These are phyloP conservation scores for Puccinia polysora DNA, from an alignment of 1,284 basidiomycete species.

Conservation along the genomic window DNA sequence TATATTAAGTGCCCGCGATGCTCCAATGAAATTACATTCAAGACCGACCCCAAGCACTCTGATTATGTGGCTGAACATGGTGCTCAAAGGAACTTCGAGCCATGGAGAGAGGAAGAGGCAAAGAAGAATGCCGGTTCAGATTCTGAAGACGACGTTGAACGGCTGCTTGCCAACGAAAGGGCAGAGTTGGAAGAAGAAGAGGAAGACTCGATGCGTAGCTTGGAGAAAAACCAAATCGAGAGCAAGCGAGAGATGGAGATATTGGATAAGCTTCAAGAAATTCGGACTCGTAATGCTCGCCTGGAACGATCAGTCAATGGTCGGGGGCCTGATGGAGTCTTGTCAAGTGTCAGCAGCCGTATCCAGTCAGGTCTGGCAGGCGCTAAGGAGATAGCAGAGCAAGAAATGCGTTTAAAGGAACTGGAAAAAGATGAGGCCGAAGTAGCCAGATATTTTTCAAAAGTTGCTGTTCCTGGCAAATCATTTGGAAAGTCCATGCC, in stretches of 20 bases:
- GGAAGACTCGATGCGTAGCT: slow-evolving; percentile 89
- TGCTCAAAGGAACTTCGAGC: slow-evolving; percentile 88
- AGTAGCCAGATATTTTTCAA: slow-evolving; percentile 37
- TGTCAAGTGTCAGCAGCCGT: slow-evolving; percentile 45
- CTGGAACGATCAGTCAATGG: slow-evolving; percentile 62
- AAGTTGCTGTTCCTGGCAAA: slow-evolving; percentile 9
- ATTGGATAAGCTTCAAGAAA: slow-evolving; percentile 89
- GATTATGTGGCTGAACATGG: slow-evolving; percentile 89
- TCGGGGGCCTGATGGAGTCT: slow-evolving; percentile 50
- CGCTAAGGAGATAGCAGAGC: slow-evolving; percentile 30
- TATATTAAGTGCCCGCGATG: slow-evolving; percentile 70
- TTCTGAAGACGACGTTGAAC: slow-evolving; percentile 56
- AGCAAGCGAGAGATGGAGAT: slow-evolving; percentile 98
- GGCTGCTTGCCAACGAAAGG: slow-evolving; percentile 55
- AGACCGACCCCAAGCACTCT: slow-evolving; percentile 97
- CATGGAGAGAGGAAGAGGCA: slow-evolving; percentile 70
- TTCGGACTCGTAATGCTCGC: slow-evolving; percentile 84
- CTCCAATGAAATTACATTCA: slow-evolving; percentile 98
- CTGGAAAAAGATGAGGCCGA: slow-evolving; percentile 44
- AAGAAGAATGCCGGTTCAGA: slow-evolving; percentile 63
- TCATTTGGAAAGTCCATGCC: background rate
- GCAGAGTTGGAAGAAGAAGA: slow-evolving; percentile 71
- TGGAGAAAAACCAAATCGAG: slow-evolving; percentile 86
- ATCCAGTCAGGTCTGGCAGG: slow-evolving; percentile 37
- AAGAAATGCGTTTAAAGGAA: slow-evolving; percentile 29